Base-by-base conservation (phyloP, 2,329 filamentous ascomycete genomes). In the Fragosphaeria purpurea region DNA sequence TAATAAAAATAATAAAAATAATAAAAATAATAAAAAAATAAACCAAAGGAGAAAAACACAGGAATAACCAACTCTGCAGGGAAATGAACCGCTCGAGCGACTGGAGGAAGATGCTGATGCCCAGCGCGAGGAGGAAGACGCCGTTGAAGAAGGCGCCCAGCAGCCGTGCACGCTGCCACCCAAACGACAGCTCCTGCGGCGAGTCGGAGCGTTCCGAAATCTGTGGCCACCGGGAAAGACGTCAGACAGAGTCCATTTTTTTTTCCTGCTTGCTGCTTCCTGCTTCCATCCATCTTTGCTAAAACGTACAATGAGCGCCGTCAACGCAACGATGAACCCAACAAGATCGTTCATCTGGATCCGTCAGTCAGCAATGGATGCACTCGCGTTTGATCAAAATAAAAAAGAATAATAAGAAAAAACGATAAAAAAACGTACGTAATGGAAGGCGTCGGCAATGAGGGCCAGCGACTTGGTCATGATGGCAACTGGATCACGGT, bases 91-190 rank as follows among this genome's bases (percentile, higher is more conserved):
- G 72, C 64, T 89, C 83, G 47, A 89, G 73, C 0, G 85, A 82
- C 60, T 89, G 85, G 3, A 89, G 67, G 37, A 85, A 75, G 46
- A 89, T 86, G 62, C 83, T 87, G 38, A 88, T 65, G 1, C 83
- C 83, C 2, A 90, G 68, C 1, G 83, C 85, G 12, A 88, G 65
- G 1, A 90, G 72, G 52, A 90, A 86, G 1, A 83, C 80, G 11
- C 85, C 85, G 59, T 90, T 90, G 73, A 89, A 90, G 64, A 90
- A 90, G 30, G 84, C 83, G 5, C 85, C 85, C 0, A 90, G 70
- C 1, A 88, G 64, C n/a, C 79, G 76, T 12, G 85, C 83, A 35
- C 86, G 75, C 51, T 86, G 82, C 85, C 84, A 89, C n/a, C 85
- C 85, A 57, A 86, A 89, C 0, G 84, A 79, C 12, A 86, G 70